These are phyloP conservation scores for Carpinus fangiana DNA, from an alignment of 306 rosid genomes.

Conservation along the genomic window DNA sequence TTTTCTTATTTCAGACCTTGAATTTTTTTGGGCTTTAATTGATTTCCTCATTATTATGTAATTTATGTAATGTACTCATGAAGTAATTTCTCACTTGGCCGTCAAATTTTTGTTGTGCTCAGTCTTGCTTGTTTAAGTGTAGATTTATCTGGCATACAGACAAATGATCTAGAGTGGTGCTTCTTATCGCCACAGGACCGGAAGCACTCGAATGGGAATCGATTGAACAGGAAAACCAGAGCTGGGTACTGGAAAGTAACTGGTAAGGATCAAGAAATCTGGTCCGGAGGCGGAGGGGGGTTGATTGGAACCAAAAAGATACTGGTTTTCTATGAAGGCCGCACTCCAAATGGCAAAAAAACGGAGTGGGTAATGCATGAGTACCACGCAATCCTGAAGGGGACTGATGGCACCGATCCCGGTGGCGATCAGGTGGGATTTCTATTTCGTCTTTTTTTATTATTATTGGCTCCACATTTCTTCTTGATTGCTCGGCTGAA, in stretches of 20 bases:
- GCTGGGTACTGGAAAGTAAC: constrained; percentile 95
- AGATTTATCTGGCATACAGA: constrained; percentile 71
- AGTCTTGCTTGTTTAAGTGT: background rate
- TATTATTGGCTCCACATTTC: too few species aligned
- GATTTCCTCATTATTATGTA: background rate
- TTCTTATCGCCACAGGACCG: constrained; percentile 73
- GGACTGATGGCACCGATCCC: constrained; percentile 87
- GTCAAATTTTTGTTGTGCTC: background rate
- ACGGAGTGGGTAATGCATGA: constrained; percentile 95
- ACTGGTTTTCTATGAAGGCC: constrained; percentile 82
- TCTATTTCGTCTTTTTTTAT: background rate
- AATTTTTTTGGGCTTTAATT: too few species aligned
- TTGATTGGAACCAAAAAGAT: constrained; percentile 94
- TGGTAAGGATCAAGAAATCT: constrained; percentile 82
- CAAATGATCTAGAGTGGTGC: constrained; percentile 90
- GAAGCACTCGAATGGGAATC: constrained; percentile 68
- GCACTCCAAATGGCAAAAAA: constrained; percentile 86
- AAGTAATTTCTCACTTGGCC: background rate
- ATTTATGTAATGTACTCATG: background rate
- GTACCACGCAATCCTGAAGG: constrained; percentile 69
- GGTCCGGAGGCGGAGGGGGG: constrained; percentile 47
- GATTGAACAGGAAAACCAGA: constrained; percentile 77
- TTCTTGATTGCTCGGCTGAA: too few species aligned
- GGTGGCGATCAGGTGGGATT: constrained; percentile 57
- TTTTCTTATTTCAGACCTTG: too few species aligned